A percentile compares a stretch with the other conserved stretches of the same genome.
Conservation (phyloP, 2,329 filamentous ascomycete genomes). For the Elsinoe perseae region DNA sequence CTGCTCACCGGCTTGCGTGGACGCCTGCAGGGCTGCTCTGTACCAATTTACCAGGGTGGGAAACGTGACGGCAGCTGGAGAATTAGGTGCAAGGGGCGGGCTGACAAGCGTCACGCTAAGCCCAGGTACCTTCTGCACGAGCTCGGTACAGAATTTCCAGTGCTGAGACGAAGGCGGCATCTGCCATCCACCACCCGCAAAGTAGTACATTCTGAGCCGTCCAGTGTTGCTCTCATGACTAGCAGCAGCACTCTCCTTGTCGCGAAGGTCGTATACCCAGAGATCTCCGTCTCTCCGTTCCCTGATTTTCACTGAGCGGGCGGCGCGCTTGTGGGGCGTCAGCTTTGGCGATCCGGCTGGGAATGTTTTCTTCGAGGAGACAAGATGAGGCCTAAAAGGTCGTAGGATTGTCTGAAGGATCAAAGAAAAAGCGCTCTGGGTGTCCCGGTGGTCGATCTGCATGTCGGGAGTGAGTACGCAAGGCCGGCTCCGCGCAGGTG, state of each 20-base stretch:
- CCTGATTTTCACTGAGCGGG: conserved; percentile 29
- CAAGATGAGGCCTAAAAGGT: conserved; percentile 32
- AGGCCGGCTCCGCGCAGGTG: not conserved
- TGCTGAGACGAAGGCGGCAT: conserved; percentile 44
- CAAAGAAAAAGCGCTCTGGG: not conserved
- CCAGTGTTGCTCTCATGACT: conserved; percentile 19
- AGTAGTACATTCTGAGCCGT: conserved; percentile 43
- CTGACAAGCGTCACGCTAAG: conserved; percentile 43
- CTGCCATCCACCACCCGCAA: conserved; percentile 51
- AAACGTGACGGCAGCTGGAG: conserved; percentile 43
- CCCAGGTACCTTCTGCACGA: conserved; percentile 37
- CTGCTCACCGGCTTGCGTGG: conserved; percentile 33
- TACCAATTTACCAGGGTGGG: conserved; percentile 44
- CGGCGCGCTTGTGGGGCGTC: conserved; percentile 24
- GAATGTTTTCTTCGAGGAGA: conserved; percentile 25
- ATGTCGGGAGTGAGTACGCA: not conserved
- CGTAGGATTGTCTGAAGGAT: conserved; percentile 34
- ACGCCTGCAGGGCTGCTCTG: conserved; percentile 33
- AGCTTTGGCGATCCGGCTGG: conserved; percentile 37
- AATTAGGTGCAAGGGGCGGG: conserved; percentile 47
- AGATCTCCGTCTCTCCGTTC: conserved; percentile 38
- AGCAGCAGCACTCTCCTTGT: not conserved
- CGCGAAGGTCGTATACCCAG: conserved; percentile 39
- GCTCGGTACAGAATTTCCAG: conserved; percentile 44
- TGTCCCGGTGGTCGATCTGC: conserved; percentile 3